Percentiles rank a stretch among this genome's conserved stretches.
These are phyloP conservation scores for Magnolia sinica DNA, from an alignment of 164 flowering plant species.

Conservation along the genomic window DNA sequence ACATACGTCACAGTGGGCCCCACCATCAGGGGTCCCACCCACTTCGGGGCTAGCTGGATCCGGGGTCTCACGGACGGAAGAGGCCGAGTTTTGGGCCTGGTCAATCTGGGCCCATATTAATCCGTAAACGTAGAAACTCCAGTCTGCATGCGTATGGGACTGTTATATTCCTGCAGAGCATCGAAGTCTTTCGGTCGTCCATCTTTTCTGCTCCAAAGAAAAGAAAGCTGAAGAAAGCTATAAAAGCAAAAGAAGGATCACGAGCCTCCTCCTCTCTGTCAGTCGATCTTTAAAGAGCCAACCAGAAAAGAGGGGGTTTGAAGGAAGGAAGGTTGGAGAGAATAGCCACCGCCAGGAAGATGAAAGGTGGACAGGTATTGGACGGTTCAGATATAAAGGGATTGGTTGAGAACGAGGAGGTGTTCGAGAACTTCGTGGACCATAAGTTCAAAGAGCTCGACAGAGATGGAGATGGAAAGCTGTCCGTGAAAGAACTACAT, in stretches of 20 bases:
- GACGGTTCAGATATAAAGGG: constrained; percentile 87
- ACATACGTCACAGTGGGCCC: no score
- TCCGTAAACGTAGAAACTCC: no score
- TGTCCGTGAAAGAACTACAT: constrained; percentile 67
- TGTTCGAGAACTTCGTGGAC: constrained; percentile 64
- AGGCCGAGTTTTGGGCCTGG: no score
- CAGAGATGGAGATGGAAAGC: constrained; percentile 62
- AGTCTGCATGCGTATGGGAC: not conserved
- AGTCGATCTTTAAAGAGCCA: not conserved
- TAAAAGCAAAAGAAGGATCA: not conserved
- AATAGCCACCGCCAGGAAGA: constrained; percentile 12
- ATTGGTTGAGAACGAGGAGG: constrained; percentile 79
- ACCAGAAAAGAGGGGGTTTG: not conserved
- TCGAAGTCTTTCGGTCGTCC: not conserved
- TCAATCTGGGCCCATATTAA: no score
- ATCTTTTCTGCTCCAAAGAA: not conserved
- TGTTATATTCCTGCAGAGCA: not conserved
- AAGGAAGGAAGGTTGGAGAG: not conserved
- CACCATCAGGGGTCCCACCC: no score
- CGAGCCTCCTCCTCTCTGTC: not conserved
- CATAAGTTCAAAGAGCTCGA: constrained; percentile 76
- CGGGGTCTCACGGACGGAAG: no score
- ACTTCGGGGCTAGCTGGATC: no score
- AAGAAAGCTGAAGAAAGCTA: not conserved
- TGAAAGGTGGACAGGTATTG: constrained; percentile 46